These are phyloP conservation scores for Diaporthe ilicicola DNA, from an alignment of 2,329 filamentous ascomycete genomes.

Conservation along the genomic window DNA sequence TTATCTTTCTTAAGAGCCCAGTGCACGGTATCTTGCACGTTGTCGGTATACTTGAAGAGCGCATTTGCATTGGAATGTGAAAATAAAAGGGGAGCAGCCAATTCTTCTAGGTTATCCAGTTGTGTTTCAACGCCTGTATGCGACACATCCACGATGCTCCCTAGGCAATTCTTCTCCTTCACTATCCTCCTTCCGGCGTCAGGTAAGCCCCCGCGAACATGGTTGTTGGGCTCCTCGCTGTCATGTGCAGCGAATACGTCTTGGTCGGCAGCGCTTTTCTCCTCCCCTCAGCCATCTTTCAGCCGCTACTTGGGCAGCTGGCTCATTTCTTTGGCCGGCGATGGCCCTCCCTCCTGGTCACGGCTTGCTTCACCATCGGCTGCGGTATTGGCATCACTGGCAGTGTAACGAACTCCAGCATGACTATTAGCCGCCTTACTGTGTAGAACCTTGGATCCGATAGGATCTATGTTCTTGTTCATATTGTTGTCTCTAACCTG, in stretches of 20 bases:
- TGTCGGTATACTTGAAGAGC: too few species aligned
- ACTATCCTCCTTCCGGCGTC: too few species aligned
- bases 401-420: constrained; percentile 19
- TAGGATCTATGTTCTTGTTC: constrained; percentile 32
- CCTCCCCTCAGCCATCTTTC: background rate
- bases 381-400: background rate
- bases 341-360: background rate
- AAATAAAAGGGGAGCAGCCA: too few species aligned
- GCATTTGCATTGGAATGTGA: background rate
- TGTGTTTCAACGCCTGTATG: too few species aligned
- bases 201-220: too few species aligned
- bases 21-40: too few species aligned
- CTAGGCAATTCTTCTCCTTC: too few species aligned
- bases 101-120: too few species aligned
- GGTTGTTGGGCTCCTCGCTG: too few species aligned
- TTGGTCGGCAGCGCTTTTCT: background rate
- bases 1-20: too few species aligned
- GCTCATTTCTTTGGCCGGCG: background rate
- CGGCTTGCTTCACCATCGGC: background rate
- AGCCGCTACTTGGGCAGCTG: background rate
- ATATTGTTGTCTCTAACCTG: constrained; percentile 49
- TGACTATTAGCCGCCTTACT: constrained; percentile 34
- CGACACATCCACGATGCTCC: too few species aligned
- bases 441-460: constrained; percentile 32
- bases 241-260: background rate